phyloP scores from a whole-genome alignment of 2,329 filamentous ascomycete species.

The Hymenoscyphus fructigenus region DNA sequence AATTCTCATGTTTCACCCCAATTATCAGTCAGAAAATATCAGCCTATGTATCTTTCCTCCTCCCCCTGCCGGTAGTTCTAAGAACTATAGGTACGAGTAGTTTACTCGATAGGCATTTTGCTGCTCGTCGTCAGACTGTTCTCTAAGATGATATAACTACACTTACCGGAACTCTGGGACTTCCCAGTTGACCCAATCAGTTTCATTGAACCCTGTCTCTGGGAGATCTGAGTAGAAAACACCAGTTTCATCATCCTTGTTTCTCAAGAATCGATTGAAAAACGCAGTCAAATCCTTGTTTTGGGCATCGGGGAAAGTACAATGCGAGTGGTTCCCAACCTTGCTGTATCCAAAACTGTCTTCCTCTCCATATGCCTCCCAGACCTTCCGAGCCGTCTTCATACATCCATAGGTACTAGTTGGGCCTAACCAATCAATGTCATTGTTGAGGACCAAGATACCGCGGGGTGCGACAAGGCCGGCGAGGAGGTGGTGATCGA shows the following conservation, averaged over 20 bases:
- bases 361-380: slow-evolving; percentile 50
- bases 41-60: too few relatives aligned
- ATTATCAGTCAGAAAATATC: too few relatives aligned
- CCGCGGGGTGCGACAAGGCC: slow-evolving; percentile 49
- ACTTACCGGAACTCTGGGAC: slow-evolving; percentile 4
- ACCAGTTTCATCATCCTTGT: neutral
- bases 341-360: slow-evolving; percentile 52
- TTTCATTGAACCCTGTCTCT: neutral
- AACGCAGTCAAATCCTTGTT: slow-evolving; percentile 48
- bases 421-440: slow-evolving; percentile 50
- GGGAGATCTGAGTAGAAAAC: neutral
- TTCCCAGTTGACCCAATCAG: neutral
- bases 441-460: slow-evolving; percentile 53
- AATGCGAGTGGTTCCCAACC: slow-evolving; percentile 48
- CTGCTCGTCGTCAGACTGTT: too few relatives aligned
- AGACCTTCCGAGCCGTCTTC: slow-evolving; percentile 52
- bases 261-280: slow-evolving; percentile 40
- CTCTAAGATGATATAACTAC: too few relatives aligned
- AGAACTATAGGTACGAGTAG: too few relatives aligned
- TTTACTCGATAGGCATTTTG: too few relatives aligned
- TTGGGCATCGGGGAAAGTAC: slow-evolving; percentile 46
- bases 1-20: too few relatives aligned
- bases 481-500: slow-evolving; percentile 57
- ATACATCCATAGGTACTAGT: slow-evolving; percentile 53
- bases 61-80: too few relatives aligned